A percentile compares a stretch with the other conserved stretches of the same genome.
Conservation (phyloP, 2,329 filamentous ascomycete species). For the Hymenoscyphus albidus region DNA sequence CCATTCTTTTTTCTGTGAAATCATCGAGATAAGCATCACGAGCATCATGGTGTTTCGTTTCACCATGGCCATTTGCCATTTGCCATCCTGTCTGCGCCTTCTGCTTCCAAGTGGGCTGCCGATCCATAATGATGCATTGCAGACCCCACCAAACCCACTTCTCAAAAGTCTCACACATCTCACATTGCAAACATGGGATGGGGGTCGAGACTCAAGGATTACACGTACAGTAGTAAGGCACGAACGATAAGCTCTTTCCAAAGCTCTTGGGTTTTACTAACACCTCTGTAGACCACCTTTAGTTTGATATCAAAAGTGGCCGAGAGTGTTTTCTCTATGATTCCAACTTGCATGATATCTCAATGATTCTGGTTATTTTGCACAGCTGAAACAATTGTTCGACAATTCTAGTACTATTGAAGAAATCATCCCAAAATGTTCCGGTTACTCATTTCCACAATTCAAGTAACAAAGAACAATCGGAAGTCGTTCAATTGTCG, state of each 20-base stretch:
- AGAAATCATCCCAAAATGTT: no score
- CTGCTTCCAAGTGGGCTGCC: background rate
- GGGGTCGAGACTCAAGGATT: background rate
- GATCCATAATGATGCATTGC: background rate
- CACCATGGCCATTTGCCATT: conserved; percentile 4
- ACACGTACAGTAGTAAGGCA: no score
- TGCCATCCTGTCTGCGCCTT: conserved; percentile 1
- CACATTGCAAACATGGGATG: background rate
- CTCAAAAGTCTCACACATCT: background rate
- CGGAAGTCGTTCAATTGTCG: no score
- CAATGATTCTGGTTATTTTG: no score
- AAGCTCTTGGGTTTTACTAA: background rate
- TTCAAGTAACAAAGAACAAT: no score
- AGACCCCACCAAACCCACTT: conserved; percentile 1
- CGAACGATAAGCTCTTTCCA: no score
- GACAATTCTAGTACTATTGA: no score
- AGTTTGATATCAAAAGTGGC: no score
- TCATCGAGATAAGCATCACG: background rate
- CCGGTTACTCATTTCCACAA: no score
- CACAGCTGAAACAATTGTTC: no score
- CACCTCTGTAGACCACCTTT: background rate
- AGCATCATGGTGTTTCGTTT: conserved; percentile 2
- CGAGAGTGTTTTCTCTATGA: no score
- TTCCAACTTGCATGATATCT: no score
- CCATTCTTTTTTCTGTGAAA: background rate